Evolutionary conservation across 1,284 basidiomycete genomes (phyloP), one percentile per base, ranked within the genome.

Genomic region (Chiua sp.): DNA sequence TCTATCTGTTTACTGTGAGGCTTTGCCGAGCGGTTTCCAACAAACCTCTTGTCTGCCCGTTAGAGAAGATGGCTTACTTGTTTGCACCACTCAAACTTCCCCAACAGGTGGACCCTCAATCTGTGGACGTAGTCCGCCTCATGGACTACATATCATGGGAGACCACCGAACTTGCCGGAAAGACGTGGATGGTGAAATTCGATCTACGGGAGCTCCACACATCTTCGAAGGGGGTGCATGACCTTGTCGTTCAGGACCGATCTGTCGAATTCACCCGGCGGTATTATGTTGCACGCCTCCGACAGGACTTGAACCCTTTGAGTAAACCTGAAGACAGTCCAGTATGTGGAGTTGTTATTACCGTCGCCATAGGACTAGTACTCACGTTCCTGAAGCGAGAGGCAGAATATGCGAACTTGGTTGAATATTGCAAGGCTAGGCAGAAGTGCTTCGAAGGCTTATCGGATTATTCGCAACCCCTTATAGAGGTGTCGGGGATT

Each of bases 201-300:
- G 77, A 80, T 50, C 73, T 74, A 47, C 76, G 78, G 22, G 73
- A 78, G 28, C 54, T 78, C 15, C 77, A 80, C 59, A 73, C 75
- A 4, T 68, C 85, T n/a, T 67, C 65, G 15, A 57, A 75, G 26
- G 82, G 81, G 57, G 70, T 87, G 12, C 68, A 79, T 56, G 88
- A 92, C 64, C 84, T 87, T 28, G 76, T 93, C 26, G 77, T 94
- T 37, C 87, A 91, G 71, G 92, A 93, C 68, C 79, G 90, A 58
- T 82, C 80, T 76, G 82, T 85, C n/a, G 91, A 93, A 71, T 92
- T 88, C 67, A 92, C 90, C 3, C 79, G 87, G 63, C 80, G 88
- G 56, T 90, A 87, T 70, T 82, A 82, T 65, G 82, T 82, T 33
- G 70, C 84, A 32, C 75, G 71, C 52, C 69, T 92, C 42, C 79